A percentile compares a stretch with the other conserved stretches of the same genome.
Evolutionary conservation across 371 early-diverging fungal species (phyloP).

Genomic region (Mucor saturninus): DNA sequence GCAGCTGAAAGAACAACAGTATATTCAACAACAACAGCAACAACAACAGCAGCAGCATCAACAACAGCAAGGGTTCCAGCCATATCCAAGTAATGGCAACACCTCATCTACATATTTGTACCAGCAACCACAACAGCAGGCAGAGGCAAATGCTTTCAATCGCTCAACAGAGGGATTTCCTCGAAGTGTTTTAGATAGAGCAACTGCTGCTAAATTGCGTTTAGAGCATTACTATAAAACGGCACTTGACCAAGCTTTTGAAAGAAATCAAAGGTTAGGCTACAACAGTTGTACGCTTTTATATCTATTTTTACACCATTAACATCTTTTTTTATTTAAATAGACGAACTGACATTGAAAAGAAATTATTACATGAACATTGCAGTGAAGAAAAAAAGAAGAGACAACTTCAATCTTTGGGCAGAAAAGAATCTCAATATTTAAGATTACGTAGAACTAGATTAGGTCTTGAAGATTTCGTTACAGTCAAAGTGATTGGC

Average conservation of each 20-base stretch:
- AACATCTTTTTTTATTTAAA: neutral
- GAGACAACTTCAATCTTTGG: constrained; percentile 79
- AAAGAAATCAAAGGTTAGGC: constrained; percentile 79
- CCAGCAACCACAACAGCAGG: constrained; percentile 30
- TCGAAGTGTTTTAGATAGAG: constrained; percentile 79
- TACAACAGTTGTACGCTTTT: no score
- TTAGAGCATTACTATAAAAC: constrained; percentile 90
- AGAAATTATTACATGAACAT: constrained; percentile 70
- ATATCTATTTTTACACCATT: neutral
- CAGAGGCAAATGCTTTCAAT: constrained; percentile 34
- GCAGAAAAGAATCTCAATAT: constrained; percentile 92
- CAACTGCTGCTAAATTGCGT: constrained; percentile 85
- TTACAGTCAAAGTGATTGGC: constrained; percentile 98
- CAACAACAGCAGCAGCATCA: constrained; percentile 6
- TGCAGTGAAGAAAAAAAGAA: constrained; percentile 89
- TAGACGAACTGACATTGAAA: constrained; percentile 84
- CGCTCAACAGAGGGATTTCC: constrained; percentile 74
- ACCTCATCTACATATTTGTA: constrained; percentile 27
- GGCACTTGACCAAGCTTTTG: constrained; percentile 85
- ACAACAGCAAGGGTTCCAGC: constrained; percentile 10
- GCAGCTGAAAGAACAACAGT: constrained; percentile 1
- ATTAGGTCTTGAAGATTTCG: constrained; percentile 93
- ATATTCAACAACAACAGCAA: constrained; percentile 10
- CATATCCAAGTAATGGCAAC: constrained; percentile 10
- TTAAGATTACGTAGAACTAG: constrained; percentile 90